Conservation (phyloP, 73 alveolate species). For the Paramecium sexaurelia region DNA sequence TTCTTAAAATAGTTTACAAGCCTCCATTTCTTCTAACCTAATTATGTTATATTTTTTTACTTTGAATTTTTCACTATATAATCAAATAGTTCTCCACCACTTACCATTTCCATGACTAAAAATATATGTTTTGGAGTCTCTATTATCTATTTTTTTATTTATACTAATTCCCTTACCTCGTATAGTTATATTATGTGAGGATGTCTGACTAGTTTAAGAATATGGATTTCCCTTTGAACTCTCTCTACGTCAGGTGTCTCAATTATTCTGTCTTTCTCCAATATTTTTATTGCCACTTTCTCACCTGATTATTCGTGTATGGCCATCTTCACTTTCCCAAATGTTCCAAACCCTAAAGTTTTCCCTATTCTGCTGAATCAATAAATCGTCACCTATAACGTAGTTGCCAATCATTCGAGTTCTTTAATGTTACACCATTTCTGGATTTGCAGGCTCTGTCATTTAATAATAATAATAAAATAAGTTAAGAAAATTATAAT, state of each 20-base stretch:
- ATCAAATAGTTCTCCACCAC: slow-evolving; percentile 65
- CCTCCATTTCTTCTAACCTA: slow-evolving; percentile 88
- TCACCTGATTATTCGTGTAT: slow-evolving; percentile 66
- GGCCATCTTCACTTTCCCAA: slow-evolving; percentile 70
- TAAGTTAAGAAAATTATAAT: not conserved
- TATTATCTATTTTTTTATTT: slow-evolving; percentile 45
- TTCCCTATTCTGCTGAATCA: slow-evolving; percentile 68
- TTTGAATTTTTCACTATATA: slow-evolving; percentile 54
- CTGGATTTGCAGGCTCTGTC: not conserved
- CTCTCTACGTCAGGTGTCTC: slow-evolving; percentile 90
- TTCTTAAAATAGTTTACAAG: slow-evolving; percentile 90
- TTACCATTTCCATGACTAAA: slow-evolving; percentile 61
- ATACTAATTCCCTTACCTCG: slow-evolving; percentile 63
- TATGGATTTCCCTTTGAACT: slow-evolving; percentile 88
- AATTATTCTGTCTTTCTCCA: slow-evolving; percentile 88
- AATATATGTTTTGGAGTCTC: slow-evolving; percentile 69
- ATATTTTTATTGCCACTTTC: slow-evolving; percentile 94
- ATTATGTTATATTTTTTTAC: slow-evolving; percentile 41
- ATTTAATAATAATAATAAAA: not conserved
- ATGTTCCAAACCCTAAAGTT: slow-evolving; percentile 64
- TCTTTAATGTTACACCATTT: not conserved
- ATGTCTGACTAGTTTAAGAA: slow-evolving; percentile 84
- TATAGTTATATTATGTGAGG: slow-evolving; percentile 79
- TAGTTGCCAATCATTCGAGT: slow-evolving; percentile 48
- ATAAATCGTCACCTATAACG: not conserved